Evolutionary conservation across 176 grass and related monocot species (phyloP).

Genomic region (Juncus inflexus): DNA sequence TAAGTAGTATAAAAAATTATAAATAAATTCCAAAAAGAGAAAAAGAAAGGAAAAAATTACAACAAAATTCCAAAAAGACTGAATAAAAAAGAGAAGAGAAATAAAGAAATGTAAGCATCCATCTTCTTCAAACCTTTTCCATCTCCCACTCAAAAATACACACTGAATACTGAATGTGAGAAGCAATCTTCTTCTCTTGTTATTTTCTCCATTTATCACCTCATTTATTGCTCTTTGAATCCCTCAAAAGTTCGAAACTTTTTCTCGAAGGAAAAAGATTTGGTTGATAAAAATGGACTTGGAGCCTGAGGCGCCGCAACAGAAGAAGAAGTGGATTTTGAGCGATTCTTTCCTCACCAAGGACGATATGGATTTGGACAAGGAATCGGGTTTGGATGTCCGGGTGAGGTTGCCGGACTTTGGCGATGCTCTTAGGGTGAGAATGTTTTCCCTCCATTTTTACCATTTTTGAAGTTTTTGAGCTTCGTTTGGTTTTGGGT

Average conservation of each 20-base stretch:
- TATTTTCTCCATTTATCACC: neutral
- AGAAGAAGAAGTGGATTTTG: slow-evolving; percentile 4
- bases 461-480: too few relatives aligned
- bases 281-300: neutral
- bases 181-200: neutral
- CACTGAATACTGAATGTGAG: neutral
- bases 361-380: slow-evolving; percentile 9
- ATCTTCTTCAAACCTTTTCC: too few relatives aligned
- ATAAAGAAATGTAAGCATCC: too few relatives aligned
- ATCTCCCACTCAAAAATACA: too few relatives aligned
- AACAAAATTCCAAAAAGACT: too few relatives aligned
- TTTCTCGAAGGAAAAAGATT: too few relatives aligned
- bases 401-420: slow-evolving; percentile 42
- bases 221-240: neutral
- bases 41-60: too few relatives aligned
- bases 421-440: slow-evolving; percentile 36
- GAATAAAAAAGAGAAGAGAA: too few relatives aligned
- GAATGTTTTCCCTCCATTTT: neutral
- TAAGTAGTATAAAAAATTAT: too few relatives aligned
- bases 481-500: neutral
- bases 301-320: slow-evolving; percentile 2
- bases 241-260: too few relatives aligned
- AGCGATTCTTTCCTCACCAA: neutral
- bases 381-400: slow-evolving; percentile 17
- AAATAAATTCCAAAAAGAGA: too few relatives aligned